These are phyloP conservation scores for Vicia faba DNA, from an alignment of 306 rosid genomes.

Conservation along the genomic window DNA sequence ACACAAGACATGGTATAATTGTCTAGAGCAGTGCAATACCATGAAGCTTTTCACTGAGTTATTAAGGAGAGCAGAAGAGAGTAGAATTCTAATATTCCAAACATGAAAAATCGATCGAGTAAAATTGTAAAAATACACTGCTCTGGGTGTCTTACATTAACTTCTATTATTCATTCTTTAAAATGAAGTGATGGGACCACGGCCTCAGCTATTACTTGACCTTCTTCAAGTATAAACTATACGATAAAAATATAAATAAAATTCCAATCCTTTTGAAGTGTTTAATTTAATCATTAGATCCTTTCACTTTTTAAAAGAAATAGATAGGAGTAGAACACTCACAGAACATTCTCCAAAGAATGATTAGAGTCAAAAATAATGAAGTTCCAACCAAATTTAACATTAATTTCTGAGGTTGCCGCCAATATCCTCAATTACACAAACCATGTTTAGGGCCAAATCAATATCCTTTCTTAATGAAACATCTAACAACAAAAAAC, in stretches of 20 bases:
- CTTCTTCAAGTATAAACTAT: neutral
- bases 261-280: neutral
- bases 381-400: constrained; percentile 6
- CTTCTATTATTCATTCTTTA: constrained; percentile 22
- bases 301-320: constrained; percentile 8
- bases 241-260: constrained; percentile 10
- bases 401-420: constrained; percentile 12
- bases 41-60: constrained; percentile 12
- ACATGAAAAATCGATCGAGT: constrained; percentile 1
- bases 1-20: neutral
- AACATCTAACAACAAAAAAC: constrained; percentile 13
- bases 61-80: neutral
- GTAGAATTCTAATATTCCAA: constrained; percentile 4
- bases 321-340: neutral
- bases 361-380: constrained; percentile 5
- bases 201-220: constrained; percentile 2
- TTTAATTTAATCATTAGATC: neutral
- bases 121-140: neutral
- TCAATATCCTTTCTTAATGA: constrained; percentile 15
- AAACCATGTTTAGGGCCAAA: constrained; percentile 23
- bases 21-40: constrained; percentile 8
- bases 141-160: neutral
- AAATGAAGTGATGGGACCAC: constrained; percentile 1
- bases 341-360: constrained; percentile 7
- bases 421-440: constrained; percentile 9